Percentiles rank a stretch among this genome's conserved stretches.
phyloP scores from a whole-genome alignment of 768 basidiomycete species.

The Tylopilus sp. region DNA sequence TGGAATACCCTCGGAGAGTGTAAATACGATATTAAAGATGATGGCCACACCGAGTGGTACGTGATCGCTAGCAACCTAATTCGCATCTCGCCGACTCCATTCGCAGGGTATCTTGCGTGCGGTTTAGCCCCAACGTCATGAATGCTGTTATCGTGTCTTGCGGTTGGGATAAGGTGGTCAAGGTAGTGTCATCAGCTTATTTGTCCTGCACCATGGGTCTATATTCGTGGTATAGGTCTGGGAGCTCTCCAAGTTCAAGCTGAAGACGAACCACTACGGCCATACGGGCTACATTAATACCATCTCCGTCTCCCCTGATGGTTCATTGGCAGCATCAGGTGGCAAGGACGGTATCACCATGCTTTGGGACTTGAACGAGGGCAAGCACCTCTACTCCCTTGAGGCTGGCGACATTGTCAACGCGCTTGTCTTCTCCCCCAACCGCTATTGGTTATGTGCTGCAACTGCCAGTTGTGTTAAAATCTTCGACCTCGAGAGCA shows the following conservation, averaged over 20 bases:
- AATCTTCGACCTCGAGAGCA: slow-evolving; percentile 99
- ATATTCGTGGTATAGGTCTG: slow-evolving; percentile 73
- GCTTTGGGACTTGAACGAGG: slow-evolving; percentile 99
- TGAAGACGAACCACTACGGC: slow-evolving; percentile 99
- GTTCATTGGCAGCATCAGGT: slow-evolving; percentile 97
- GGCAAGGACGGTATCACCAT: slow-evolving; percentile 99
- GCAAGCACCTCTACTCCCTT: slow-evolving; percentile 99
- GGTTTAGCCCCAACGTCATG: slow-evolving; percentile 96
- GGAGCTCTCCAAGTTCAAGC: slow-evolving; percentile 99
- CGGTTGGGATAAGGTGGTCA: slow-evolving; percentile 99
- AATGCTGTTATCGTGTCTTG: slow-evolving; percentile 99
- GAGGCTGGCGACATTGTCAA: slow-evolving; percentile 99
- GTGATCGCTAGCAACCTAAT: slow-evolving; percentile 1
- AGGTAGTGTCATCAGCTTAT: slow-evolving; percentile 54
- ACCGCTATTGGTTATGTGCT: slow-evolving; percentile 99
- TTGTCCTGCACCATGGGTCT: slow-evolving; percentile 3
- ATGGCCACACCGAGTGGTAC: slow-evolving; percentile 94
- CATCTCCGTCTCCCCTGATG: slow-evolving; percentile 96
- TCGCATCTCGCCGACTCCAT: not conserved
- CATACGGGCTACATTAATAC: slow-evolving; percentile 99
- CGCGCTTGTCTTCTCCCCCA: slow-evolving; percentile 98
- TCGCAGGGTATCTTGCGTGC: slow-evolving; percentile 93
- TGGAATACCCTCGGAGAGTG: slow-evolving; percentile 99
- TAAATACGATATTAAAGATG: slow-evolving; percentile 99
- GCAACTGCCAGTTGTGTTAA: slow-evolving; percentile 97